A percentile compares a stretch with the other conserved stretches of the same genome.
These are phyloP conservation scores for Phytophthora pseudosyringae DNA, from an alignment of 352 stramenopile genomes.

Conservation along the genomic window DNA sequence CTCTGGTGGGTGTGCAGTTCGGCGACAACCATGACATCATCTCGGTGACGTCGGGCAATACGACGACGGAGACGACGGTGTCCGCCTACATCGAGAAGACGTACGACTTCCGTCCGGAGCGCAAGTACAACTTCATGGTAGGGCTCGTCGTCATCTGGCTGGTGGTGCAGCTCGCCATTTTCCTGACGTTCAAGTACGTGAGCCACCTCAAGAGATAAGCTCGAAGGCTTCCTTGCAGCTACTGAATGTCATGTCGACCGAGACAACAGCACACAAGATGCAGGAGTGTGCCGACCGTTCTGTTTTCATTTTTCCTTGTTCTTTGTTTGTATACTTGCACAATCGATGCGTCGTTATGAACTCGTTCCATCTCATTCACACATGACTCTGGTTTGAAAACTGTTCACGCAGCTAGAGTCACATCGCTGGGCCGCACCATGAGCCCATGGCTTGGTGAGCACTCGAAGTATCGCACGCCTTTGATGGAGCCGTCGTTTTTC, in stretches of 20 bases:
- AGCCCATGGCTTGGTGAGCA: conserved; percentile 61
- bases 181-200: too few relatives aligned
- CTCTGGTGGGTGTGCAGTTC: conserved; percentile 45
- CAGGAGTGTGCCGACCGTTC: too few relatives aligned
- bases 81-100: conserved; percentile 37
- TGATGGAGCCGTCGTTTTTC: conserved; percentile 81
- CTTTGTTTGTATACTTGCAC: too few relatives aligned
- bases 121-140: conserved; percentile 55
- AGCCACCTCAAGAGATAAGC: too few relatives aligned
- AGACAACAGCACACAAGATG: too few relatives aligned
- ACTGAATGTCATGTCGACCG: too few relatives aligned
- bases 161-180: conserved; percentile 58
- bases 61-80: conserved; percentile 30
- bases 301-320: too few relatives aligned
- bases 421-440: conserved; percentile 71
- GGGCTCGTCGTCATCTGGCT: conserved; percentile 64
- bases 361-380: too few relatives aligned
- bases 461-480: conserved; percentile 71
- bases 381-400: too few relatives aligned
- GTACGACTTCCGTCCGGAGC: conserved; percentile 57
- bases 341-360: too few relatives aligned
- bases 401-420: conserved; percentile 28
- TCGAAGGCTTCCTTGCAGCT: too few relatives aligned
- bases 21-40: conserved; percentile 39
- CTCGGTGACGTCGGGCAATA: conserved; percentile 2